Conservation (phyloP, 2,329 filamentous ascomycete genomes). For the Knufia fluminis region DNA sequence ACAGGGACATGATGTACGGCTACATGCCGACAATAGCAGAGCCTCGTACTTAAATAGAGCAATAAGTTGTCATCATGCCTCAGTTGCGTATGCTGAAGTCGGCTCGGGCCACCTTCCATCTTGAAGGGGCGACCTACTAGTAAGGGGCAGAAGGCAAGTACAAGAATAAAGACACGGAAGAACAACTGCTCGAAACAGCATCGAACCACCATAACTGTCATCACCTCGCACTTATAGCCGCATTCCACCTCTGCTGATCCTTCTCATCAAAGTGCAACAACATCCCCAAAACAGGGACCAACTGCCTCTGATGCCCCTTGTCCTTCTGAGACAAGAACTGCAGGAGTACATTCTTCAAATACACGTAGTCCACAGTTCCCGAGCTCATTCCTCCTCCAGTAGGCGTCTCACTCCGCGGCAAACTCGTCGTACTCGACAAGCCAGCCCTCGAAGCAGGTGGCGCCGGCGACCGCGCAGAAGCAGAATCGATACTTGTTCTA, state of each 20-base stretch:
- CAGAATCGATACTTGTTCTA: slow-evolving; percentile 51
- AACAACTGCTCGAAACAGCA: no score
- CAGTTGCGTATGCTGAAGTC: no score
- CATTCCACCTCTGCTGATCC: slow-evolving; percentile 9
- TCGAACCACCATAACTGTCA: background rate
- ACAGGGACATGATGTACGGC: no score
- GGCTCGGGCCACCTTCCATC: no score
- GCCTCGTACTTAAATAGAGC: no score
- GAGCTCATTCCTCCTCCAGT: slow-evolving; percentile 20
- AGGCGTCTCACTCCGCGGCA: slow-evolving; percentile 29
- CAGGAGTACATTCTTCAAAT: slow-evolving; percentile 57
- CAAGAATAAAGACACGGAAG: no score
- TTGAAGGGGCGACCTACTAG: no score
- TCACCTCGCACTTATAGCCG: slow-evolving; percentile 5
- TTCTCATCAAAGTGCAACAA: slow-evolving; percentile 52
- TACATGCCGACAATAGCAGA: no score
- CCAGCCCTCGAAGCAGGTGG: slow-evolving; percentile 30
- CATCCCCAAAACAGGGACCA: slow-evolving; percentile 58
- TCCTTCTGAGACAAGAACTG: slow-evolving; percentile 60
- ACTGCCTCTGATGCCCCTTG: slow-evolving; percentile 58
- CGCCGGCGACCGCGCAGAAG: slow-evolving; percentile 28
- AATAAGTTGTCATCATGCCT: no score
- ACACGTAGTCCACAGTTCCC: slow-evolving; percentile 48
- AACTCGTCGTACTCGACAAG: slow-evolving; percentile 26
- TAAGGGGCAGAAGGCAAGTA: no score